Conservation (phyloP, 768 basidiomycete genomes). For the Fibroporia radiculosa region DNA sequence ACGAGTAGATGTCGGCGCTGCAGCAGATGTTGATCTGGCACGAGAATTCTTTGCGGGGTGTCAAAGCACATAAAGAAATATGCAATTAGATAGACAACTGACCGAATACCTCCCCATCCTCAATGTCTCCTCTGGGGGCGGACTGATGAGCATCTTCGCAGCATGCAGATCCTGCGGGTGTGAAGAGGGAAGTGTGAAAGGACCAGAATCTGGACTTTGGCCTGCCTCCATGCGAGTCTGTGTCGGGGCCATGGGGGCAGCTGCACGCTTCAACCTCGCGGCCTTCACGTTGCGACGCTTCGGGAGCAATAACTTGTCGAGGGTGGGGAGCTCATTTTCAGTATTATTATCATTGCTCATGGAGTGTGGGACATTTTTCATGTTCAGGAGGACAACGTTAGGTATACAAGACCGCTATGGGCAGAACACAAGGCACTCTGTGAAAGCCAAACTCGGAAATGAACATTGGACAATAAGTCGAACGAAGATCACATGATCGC, state of each 20-base stretch:
- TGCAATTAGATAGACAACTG: slow-evolving; percentile 13
- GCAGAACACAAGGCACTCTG: background rate
- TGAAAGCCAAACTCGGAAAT: too few relatives aligned
- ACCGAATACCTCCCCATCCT: slow-evolving; percentile 14
- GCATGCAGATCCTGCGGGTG: slow-evolving; percentile 17
- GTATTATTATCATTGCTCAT: background rate
- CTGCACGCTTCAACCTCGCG: slow-evolving; percentile 15
- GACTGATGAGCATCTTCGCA: slow-evolving; percentile 40
- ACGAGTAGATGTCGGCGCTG: too few relatives aligned
- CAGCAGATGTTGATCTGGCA: slow-evolving; percentile 10
- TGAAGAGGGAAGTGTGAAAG: slow-evolving; percentile 21
- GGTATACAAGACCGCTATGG: background rate
- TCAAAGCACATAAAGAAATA: slow-evolving; percentile 8
- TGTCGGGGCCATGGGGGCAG: too few relatives aligned
- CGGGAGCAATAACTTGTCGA: slow-evolving; percentile 9
- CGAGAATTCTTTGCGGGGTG: slow-evolving; percentile 15
- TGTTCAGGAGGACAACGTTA: too few relatives aligned
- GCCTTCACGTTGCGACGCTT: slow-evolving; percentile 12
- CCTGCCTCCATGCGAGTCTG: too few relatives aligned
- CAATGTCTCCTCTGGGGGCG: slow-evolving; percentile 54
- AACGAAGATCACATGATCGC: too few relatives aligned
- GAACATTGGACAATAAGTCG: too few relatives aligned
- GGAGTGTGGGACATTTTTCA: background rate
- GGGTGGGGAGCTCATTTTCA: slow-evolving; percentile 2
- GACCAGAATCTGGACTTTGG: slow-evolving; percentile 15